Evolutionary conservation across 2,329 filamentous ascomycete species (phyloP).

Genomic region (Aureobasidium sp.): DNA sequence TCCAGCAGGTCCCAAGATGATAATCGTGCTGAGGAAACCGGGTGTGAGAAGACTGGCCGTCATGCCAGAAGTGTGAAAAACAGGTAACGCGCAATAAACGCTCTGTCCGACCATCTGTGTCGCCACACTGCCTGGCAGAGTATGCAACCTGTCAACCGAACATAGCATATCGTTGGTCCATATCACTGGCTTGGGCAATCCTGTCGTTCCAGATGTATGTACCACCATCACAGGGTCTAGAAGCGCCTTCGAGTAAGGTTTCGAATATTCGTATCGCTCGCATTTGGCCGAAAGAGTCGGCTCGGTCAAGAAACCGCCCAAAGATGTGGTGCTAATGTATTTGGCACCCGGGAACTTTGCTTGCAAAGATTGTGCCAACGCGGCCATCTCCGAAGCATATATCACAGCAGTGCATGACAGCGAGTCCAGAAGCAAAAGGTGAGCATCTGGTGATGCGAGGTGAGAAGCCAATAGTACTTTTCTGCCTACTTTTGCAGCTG

Average conservation of each 20-base stretch:
- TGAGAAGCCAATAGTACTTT: conserved; percentile 10
- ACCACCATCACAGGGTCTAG: conserved; percentile 11
- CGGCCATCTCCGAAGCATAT: background rate
- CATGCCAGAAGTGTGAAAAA: conserved; percentile 7
- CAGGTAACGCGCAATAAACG: conserved; percentile 3
- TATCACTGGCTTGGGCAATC: conserved; percentile 11
- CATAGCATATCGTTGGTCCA: conserved; percentile 11
- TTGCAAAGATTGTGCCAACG: background rate
- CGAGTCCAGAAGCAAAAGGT: background rate
- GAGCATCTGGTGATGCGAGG: conserved; percentile 7
- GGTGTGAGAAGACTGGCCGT: background rate
- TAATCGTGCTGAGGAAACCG: background rate
- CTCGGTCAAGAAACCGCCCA: background rate
- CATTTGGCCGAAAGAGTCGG: too few relatives aligned
- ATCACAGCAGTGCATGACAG: background rate
- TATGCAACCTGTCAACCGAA: background rate
- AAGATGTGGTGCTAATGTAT: background rate
- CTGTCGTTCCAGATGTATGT: conserved; percentile 13
- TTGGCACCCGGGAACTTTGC: background rate
- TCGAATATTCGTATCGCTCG: background rate
- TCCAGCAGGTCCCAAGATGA: conserved; percentile 3
- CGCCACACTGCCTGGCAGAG: background rate
- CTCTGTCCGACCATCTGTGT: background rate
- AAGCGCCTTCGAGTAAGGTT: background rate
- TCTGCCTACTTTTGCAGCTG: conserved; percentile 13